Percentiles rank a stretch among this genome's conserved stretches.
Conservation (phyloP, 257 asterid genomes). For the Knoxia roxburghii region DNA sequence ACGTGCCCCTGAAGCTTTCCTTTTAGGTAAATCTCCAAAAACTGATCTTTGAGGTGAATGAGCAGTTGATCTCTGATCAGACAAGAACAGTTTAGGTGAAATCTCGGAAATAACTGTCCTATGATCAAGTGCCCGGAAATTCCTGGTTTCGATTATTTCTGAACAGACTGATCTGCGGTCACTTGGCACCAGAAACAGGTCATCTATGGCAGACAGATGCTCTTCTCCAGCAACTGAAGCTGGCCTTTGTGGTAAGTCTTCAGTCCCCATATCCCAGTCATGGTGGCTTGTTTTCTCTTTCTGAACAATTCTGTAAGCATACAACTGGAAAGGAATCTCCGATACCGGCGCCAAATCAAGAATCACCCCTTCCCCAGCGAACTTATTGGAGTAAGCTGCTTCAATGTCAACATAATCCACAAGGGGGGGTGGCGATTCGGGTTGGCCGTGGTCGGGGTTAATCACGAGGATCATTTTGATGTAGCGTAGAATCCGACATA, state of each 20-base stretch:
- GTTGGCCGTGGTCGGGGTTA: constrained; percentile 79
- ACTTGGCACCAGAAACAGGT: constrained; percentile 48
- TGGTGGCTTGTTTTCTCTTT: constrained; percentile 44
- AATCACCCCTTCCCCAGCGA: constrained; percentile 27
- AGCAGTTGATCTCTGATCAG: constrained; percentile 45
- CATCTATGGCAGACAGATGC: constrained; percentile 57
- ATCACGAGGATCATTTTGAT: constrained; percentile 61
- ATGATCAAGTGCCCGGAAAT: constrained; percentile 29
- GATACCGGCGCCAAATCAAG: constrained; percentile 35
- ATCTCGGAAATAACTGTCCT: constrained; percentile 62
- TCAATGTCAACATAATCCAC: constrained; percentile 80
- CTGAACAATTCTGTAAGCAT: constrained; percentile 55
- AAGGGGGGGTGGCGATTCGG: constrained; percentile 73
- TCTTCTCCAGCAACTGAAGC: constrained; percentile 48
- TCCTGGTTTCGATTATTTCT: constrained; percentile 51
- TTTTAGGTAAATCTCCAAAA: background rate
- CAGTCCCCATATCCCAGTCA: constrained; percentile 41
- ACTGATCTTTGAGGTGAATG: constrained; percentile 38
- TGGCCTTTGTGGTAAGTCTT: constrained; percentile 28
- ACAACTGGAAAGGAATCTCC: constrained; percentile 76
- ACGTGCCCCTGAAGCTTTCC: constrained; percentile 12
- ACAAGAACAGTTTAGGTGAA: constrained; percentile 27
- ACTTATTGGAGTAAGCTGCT: constrained; percentile 45
- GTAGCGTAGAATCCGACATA: constrained; percentile 66
- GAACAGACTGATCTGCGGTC: constrained; percentile 66